These are phyloP conservation scores for Terfezia boudieri DNA, from an alignment of 495 filamentous ascomycete species.

Conservation along the genomic window DNA sequence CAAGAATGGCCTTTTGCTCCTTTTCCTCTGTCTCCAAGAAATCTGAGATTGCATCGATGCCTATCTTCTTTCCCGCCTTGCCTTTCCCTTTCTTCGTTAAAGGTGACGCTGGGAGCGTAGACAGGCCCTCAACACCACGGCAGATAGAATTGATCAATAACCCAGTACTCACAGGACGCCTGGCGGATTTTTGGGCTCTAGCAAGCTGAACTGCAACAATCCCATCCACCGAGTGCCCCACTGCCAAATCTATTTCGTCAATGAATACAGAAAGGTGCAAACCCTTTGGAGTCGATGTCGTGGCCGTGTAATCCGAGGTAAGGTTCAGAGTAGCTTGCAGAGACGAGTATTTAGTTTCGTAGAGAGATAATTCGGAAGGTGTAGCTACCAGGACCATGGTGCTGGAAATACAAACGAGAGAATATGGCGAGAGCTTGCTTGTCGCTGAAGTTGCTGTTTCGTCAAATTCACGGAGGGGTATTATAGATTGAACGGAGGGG, in stretches of 20 bases:
- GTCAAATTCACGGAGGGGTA: neutral
- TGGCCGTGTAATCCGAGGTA: neutral
- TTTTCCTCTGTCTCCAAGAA: too few relatives aligned
- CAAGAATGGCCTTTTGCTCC: too few relatives aligned
- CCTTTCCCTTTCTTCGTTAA: too few relatives aligned
- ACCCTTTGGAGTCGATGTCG: neutral
- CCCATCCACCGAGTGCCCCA: slow-evolving; percentile 14
- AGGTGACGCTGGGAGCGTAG: too few relatives aligned
- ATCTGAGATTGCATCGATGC: too few relatives aligned
- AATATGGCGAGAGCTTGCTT: neutral
- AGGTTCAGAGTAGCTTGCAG: slow-evolving; percentile 11
- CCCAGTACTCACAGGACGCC: slow-evolving; percentile 1
- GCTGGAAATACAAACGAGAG: slow-evolving; percentile 15
- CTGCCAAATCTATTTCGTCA: slow-evolving; percentile 10
- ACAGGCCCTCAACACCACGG: slow-evolving; percentile 6
- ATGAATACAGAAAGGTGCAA: slow-evolving; percentile 13
- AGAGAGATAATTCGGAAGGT: slow-evolving; percentile 12
- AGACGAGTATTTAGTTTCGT: slow-evolving; percentile 18
- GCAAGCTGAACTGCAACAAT: slow-evolving; percentile 14
- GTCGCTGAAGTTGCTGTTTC: neutral
- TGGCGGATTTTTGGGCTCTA: neutral
- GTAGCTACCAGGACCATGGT: slow-evolving; percentile 16
- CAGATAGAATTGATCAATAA: slow-evolving; percentile 16
- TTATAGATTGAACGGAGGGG: slow-evolving; percentile 2
- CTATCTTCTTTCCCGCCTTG: too few relatives aligned